Base-by-base conservation (phyloP, 257 asterid species). In the Solanum chiquidenum region DNA sequence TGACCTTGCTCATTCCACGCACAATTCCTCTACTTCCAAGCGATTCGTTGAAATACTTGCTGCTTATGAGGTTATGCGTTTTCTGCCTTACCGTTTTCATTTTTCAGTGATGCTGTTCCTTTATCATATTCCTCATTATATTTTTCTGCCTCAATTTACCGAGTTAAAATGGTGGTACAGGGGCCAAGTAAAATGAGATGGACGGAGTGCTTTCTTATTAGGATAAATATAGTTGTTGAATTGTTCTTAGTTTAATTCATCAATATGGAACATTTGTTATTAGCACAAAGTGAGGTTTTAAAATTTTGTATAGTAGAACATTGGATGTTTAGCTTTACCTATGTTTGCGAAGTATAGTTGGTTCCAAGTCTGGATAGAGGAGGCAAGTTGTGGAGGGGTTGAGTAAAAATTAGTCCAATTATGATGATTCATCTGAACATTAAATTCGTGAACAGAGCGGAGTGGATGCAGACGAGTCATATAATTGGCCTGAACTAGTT, bases 11-110 rank as follows among this genome's bases (percentile, higher is more conserved):
- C 93, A 88, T 44, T 90, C 94, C 27, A 90, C 85, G 38, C 71
- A 69, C 49, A 75, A 88, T 88, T 90, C 93, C 60, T 88, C 92
- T 35, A 91, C 93, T 87, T 92, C 98, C 23, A 89, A 89, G 69
- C 94, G 87, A 85, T 97, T 97, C 90, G 25, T 95, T 83, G 94
- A 92, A 90, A 93, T 97, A 38, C 97, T 95, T 83, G 98, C 98
- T 60, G 98, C 98, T 84, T 97, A 94, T 85, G 98, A 97, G 99
- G 99, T 97, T 55, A 86, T 87, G 60, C 74, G 21, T 55, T 40
- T 71, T 72, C 11, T 71, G 4, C 44, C 25, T 11, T 72, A 18
- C 13, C 11, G 10, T 34, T 85, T 37, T 68, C 44, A 75, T 23
- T 76, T 71, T 11, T 37, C 82, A 20, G 3, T 73, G 16, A 34